Base-by-base conservation (phyloP, 129 eudicot species). In the Gnaphalium uliginosum region DNA sequence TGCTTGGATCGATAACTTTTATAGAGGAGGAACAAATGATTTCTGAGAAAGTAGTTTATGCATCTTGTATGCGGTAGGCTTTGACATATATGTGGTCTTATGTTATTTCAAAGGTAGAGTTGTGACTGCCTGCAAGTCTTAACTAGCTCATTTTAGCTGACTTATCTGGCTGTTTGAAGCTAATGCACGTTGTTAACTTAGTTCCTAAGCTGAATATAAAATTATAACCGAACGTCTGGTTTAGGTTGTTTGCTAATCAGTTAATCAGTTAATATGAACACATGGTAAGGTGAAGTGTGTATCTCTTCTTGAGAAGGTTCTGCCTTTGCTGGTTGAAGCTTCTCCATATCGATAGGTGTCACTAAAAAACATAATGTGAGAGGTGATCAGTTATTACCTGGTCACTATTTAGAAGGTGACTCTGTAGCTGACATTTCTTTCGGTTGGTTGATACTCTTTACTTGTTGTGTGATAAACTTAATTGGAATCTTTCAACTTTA, bases 331-430 rank as follows among this genome's bases (percentile, higher is more conserved):
- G 76, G 54, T 60, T 19, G 17, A 46, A 41, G 76, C 21, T 77
- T 65, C 25, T 13, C 41, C 30, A 6, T 65, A 7, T 69, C 61
- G 66, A 68, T 58, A 6, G 37, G 5, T 70, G n/a, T 18, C 46
- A 50, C 23, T 6, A 50, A 27, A 8, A n/a, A 6, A 27, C 37
- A 25, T 51, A 46, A 61, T 25, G 75, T 27, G 25, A 78, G 30
- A 43, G 76, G 58, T 60, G 63, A 69, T 60, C 19, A 41, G 14
- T 69, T 69, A 71, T 69, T 78, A 17, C 71, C 29, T 26, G 70
- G 81, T 60, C 58, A 56, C 56, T 71, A 15, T 61, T 24, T 0
- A 13, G 39, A 69, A 15, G 71, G n/a, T 30, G 81, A 60, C 71
- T 72, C 11, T 51, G 50, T 60, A 5, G 39, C 6, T 72, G 32